These are phyloP conservation scores for Lumnitzera racemosa DNA, from an alignment of 345 rosid species.

Conservation along the genomic window DNA sequence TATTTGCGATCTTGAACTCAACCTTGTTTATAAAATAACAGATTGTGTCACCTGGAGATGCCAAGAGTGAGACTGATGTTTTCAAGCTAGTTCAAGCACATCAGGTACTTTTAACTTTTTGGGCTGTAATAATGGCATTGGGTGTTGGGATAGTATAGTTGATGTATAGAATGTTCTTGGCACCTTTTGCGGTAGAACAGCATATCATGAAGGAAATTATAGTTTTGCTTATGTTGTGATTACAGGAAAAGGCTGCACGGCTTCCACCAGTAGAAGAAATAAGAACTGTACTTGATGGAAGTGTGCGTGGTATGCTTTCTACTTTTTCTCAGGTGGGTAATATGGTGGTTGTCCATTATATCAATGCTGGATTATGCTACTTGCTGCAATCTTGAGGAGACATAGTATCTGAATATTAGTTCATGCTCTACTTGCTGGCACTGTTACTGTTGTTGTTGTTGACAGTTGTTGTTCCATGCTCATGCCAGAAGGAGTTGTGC, in stretches of 20 bases:
- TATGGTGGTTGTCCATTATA: not conserved
- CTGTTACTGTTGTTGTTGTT: too few relatives aligned
- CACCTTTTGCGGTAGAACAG: too few relatives aligned
- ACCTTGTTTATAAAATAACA: conserved; percentile 17
- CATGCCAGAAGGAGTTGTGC: too few relatives aligned
- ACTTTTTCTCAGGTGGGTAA: conserved; percentile 72
- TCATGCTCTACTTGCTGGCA: too few relatives aligned
- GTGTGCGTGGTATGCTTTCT: conserved; percentile 63
- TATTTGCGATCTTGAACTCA: not conserved
- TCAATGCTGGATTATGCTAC: too few relatives aligned
- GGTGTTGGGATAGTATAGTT: too few relatives aligned
- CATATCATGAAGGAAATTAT: too few relatives aligned
- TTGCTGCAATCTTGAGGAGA: too few relatives aligned
- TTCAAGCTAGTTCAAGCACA: conserved; percentile 72
- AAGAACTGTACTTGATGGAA: conserved; percentile 53
- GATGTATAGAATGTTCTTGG: too few relatives aligned
- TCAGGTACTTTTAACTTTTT: conserved; percentile 37
- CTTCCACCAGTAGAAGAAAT: conserved; percentile 81
- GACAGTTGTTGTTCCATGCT: too few relatives aligned
- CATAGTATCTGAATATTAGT: too few relatives aligned
- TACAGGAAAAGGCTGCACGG: conserved; percentile 75
- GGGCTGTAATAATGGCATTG: too few relatives aligned
- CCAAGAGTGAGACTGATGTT: conserved; percentile 34
- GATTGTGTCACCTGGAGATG: conserved; percentile 55
- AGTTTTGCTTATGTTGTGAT: not conserved